Evolutionary conservation across 2,329 filamentous ascomycete species (phyloP), one percentile per base, ranked within the genome.

Genomic region (Colletotrichum zoysiae): DNA sequence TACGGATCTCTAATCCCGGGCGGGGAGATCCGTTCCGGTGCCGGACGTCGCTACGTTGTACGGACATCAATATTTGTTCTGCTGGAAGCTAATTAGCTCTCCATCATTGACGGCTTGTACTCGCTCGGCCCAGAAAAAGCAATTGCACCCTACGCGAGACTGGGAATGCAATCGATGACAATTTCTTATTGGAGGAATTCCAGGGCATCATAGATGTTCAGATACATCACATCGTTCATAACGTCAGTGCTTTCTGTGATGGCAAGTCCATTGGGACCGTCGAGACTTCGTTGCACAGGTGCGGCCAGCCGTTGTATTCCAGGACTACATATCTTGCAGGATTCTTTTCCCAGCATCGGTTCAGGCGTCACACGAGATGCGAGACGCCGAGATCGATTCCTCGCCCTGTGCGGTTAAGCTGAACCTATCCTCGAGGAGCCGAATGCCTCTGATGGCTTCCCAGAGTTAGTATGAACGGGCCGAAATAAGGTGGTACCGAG

Each of bases 11-110:
- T 33, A 7, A n/a, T 20, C 48, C 48, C 23, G 38, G 60, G 30
- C 30, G 46, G 14, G 59, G 59, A 44, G 14, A 18, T 51, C 46
- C 46, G 60, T 53, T 42, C 35, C 46, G 46, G 60, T 42, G n/a
- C 60, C 60, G 60, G 48, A 30, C 42, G 16, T 35, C n/a, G 60
- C 48, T 48, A 48, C 23, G 8, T 18, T 30, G 16, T 20, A 40
- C 38, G 3, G 38, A 40, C 14, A 8, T 20, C 9, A 48, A 18
- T 12, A 3, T 46, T 6, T 26, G 20, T 48, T 23, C 46, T 23
- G 46, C 8, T 48, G 46, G 20, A 23, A 23, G n/a, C 46, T 23
- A n/a, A n/a, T n/a, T n/a, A 48, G 46, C 46, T n/a, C 20, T 48
- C 8, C 46, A 23, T 23, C 18, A n/a, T 33, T 18, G 16, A 6